phyloP scores from a whole-genome alignment of 1,284 basidiomycete genomes.

The Apiotrichum brassicae region DNA sequence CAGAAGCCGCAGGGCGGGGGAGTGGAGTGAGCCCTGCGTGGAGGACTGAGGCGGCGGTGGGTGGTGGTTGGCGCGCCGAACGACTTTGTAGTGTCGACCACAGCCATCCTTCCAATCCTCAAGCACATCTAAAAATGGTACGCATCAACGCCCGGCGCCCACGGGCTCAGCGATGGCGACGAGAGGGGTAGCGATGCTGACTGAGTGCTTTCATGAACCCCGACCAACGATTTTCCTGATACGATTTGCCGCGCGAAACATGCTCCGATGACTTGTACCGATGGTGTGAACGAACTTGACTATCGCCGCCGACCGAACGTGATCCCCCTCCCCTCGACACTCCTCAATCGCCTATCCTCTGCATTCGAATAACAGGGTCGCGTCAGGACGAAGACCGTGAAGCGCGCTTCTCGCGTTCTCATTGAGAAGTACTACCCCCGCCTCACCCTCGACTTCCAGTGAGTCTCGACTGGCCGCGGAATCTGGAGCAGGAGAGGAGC shows the following conservation, averaged over 20 bases:
- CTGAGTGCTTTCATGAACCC: background rate
- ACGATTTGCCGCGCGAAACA: background rate
- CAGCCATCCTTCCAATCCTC: background rate
- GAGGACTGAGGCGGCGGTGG: background rate
- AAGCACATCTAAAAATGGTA: slow-evolving; percentile 6
- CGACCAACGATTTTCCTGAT: background rate
- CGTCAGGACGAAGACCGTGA: slow-evolving; percentile 99
- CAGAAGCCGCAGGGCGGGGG: no score
- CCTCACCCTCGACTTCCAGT: slow-evolving; percentile 90
- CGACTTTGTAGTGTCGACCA: slow-evolving; percentile 4
- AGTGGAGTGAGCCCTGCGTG: no score
- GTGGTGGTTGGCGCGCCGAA: background rate
- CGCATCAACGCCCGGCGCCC: background rate
- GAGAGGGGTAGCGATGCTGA: background rate
- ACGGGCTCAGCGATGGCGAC: background rate
- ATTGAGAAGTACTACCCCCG: slow-evolving; percentile 99
- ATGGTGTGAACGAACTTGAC: background rate
- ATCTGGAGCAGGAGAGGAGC: no score
- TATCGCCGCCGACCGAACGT: no score
- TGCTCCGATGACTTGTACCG: background rate
- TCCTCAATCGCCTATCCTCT: background rate
- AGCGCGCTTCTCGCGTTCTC: slow-evolving; percentile 96
- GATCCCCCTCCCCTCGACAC: background rate
- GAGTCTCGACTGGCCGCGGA: slow-evolving; percentile 26
- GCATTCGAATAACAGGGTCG: slow-evolving; percentile 64